These are phyloP conservation scores for Volvariella volvacea DNA, from an alignment of 1,284 basidiomycete genomes.

Conservation along the genomic window DNA sequence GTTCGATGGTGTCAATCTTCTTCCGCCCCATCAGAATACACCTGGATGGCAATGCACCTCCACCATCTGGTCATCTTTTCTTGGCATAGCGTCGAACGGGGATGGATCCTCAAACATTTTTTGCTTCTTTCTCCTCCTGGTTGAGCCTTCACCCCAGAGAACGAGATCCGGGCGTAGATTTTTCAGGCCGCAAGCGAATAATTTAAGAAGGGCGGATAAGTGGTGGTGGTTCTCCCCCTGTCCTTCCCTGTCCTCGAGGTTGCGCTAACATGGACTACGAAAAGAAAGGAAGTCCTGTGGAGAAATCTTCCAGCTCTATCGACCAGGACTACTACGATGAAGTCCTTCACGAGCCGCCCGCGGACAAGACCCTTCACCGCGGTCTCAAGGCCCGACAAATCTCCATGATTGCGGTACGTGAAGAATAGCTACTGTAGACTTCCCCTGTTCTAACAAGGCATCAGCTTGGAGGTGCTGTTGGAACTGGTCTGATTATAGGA, in stretches of 20 bases:
- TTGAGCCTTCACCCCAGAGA: too few species aligned
- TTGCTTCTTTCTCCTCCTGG: too few species aligned
- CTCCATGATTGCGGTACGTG: slow-evolving; percentile 60
- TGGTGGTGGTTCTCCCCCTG: neutral
- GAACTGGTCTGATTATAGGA: slow-evolving; percentile 76
- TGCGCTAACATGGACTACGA: slow-evolving; percentile 20
- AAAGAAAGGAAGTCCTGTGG: slow-evolving; percentile 15
- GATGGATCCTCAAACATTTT: too few species aligned
- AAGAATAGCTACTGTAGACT: neutral
- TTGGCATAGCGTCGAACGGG: too few species aligned
- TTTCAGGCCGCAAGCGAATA: too few species aligned
- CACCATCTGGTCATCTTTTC: too few species aligned
- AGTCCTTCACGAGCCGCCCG: slow-evolving; percentile 32
- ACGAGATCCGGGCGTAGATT: too few species aligned
- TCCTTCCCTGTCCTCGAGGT: slow-evolving; percentile 4
- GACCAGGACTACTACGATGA: slow-evolving; percentile 22
- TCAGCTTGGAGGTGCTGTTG: slow-evolving; percentile 54
- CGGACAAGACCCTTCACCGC: slow-evolving; percentile 45
- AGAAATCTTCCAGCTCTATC: slow-evolving; percentile 16
- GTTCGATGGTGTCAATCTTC: too few species aligned
- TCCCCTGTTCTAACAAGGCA: neutral
- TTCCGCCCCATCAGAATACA: too few species aligned
- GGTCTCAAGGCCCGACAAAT: slow-evolving; percentile 63
- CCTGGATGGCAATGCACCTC: too few species aligned
- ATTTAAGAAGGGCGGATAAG: too few species aligned